A percentile compares a stretch with the other conserved stretches of the same genome.
phyloP scores from a whole-genome alignment of 306 rosid genomes.

The Begonia fuchsioides region DNA sequence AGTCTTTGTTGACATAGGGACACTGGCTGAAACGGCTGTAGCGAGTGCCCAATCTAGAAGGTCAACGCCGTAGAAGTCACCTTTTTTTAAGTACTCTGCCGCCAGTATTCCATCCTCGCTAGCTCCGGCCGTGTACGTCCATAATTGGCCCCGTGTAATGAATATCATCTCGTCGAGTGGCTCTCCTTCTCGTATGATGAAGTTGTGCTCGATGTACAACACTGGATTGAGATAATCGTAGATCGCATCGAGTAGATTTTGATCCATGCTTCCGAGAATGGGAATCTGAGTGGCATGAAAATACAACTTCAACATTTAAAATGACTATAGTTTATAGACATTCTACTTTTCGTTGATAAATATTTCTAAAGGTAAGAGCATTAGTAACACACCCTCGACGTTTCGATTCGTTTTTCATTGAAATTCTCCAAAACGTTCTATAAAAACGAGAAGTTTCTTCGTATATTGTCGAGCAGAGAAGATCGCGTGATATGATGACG shows the following conservation, averaged over 20 bases:
- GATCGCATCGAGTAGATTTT: neutral
- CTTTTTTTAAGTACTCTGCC: neutral
- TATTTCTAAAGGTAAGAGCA: too few species aligned
- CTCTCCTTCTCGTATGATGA: constrained; percentile 11
- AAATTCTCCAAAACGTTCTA: too few species aligned
- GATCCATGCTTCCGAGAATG: neutral
- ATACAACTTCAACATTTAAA: neutral
- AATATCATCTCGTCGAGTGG: constrained; percentile 13
- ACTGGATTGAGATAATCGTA: constrained; percentile 7
- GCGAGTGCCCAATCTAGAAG: neutral
- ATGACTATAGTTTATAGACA: neutral
- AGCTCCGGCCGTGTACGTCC: neutral
- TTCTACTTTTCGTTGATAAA: too few species aligned
- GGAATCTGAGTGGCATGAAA: constrained; percentile 7
- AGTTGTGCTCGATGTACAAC: constrained; percentile 1
- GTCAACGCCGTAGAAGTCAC: neutral
- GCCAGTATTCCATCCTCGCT: neutral
- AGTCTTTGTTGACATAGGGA: constrained; percentile 8
- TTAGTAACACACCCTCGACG: too few species aligned
- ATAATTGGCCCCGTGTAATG: constrained; percentile 5
- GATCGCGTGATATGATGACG: too few species aligned
- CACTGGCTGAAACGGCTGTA: neutral
- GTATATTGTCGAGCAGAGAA: too few species aligned
- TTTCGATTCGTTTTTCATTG: neutral
- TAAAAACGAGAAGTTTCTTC: too few species aligned